Percentiles rank a stretch among this genome's conserved stretches.
phyloP scores from a whole-genome alignment of 2,329 filamentous ascomycete species.

The Cladosporium sp. region DNA sequence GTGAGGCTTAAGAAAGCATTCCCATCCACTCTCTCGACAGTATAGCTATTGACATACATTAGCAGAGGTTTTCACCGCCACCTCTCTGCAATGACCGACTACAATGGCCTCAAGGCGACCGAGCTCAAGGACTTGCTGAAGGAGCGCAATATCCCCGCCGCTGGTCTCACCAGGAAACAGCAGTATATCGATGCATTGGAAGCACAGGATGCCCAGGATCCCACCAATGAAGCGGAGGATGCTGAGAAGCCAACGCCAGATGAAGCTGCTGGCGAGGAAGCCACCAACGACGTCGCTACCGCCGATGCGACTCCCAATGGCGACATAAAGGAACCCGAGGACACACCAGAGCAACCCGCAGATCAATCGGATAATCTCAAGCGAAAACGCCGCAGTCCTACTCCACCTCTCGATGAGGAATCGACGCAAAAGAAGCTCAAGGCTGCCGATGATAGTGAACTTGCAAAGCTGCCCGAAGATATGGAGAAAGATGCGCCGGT shows the following conservation, averaged over 20 bases:
- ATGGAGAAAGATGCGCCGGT: constrained; percentile 8
- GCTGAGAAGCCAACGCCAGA: neutral
- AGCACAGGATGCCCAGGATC: constrained; percentile 27
- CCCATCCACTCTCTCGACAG: neutral
- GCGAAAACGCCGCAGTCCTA: constrained; percentile 29
- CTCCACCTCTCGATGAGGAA: constrained; percentile 22
- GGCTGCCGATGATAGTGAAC: constrained; percentile 33
- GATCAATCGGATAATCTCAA: constrained; percentile 24
- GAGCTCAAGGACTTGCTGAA: constrained; percentile 45
- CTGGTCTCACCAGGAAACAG: constrained; percentile 45
- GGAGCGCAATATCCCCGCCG: constrained; percentile 42
- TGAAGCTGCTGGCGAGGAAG: neutral
- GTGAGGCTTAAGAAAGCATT: neutral
- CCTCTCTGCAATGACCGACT: constrained; percentile 32
- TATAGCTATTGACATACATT: neutral
- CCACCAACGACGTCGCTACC: neutral
- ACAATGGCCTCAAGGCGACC: constrained; percentile 44
- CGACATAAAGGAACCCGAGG: neutral
- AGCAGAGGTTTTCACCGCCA: neutral
- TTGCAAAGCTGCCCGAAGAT: constrained; percentile 23
- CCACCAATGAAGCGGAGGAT: constrained; percentile 5
- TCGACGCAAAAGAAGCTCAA: constrained; percentile 43
- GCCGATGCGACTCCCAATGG: neutral
- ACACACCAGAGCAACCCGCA: neutral
- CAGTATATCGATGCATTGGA: constrained; percentile 45